Percentiles rank a stretch among this genome's conserved stretches.
Evolutionary conservation across 1,284 basidiomycete species (phyloP).

Genomic region (Lentinus polychrous): DNA sequence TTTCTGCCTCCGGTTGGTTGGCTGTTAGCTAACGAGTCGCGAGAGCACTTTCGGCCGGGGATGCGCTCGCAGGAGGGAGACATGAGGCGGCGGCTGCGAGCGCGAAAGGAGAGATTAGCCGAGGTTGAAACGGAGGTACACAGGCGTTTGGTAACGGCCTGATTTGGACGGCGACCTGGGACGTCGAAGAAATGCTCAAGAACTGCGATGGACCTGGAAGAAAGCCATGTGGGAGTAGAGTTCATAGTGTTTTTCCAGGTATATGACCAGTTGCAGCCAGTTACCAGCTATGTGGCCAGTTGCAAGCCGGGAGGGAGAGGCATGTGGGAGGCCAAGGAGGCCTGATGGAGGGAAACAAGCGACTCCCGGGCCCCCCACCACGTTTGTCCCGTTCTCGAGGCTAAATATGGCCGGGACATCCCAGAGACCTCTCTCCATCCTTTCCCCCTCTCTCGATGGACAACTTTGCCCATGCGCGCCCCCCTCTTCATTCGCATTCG

Average conservation of each 20-base stretch:
- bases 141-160: neutral
- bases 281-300: neutral
- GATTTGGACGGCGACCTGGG: neutral
- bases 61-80: neutral
- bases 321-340: neutral
- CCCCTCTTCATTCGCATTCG: constrained; percentile 32
- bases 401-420: constrained; percentile 27
- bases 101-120: neutral
- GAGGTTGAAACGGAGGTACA: neutral
- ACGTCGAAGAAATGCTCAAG: neutral
- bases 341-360: constrained; percentile 3
- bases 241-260: too few species aligned
- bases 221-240: too few species aligned
- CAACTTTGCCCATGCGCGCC: constrained; percentile 40
- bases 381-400: constrained; percentile 25
- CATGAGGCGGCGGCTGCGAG: neutral
- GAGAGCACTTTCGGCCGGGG: neutral
- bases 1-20: too few species aligned
- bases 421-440: constrained; percentile 24
- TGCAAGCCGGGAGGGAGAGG: neutral
- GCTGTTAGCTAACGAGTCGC: too few species aligned
- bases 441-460: constrained; percentile 36
- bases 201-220: too few species aligned
- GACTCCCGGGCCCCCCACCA: constrained; percentile 13
- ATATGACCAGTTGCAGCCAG: too few species aligned